phyloP scores from a whole-genome alignment of 2,329 filamentous ascomycete species.

The Davidsoniella neocaledoniae region DNA sequence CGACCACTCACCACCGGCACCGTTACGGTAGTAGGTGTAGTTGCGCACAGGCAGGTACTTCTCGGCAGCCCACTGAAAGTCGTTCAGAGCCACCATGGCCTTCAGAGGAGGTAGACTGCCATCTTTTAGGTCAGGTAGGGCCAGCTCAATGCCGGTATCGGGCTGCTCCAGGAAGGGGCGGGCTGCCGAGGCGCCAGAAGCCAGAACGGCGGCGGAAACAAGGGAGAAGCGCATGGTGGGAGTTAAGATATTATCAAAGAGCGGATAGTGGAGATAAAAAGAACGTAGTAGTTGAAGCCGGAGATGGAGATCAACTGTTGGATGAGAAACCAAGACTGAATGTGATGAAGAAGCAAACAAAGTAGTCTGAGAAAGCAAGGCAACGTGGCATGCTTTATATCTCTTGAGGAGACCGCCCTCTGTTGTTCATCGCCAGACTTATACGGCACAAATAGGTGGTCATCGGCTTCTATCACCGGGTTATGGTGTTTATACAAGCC shows the following conservation, averaged over 20 bases:
- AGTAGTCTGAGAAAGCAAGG: background rate
- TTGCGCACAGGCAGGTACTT: conserved; percentile 24
- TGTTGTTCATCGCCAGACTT: too few species aligned
- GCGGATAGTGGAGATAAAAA: background rate
- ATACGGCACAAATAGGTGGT: too few species aligned
- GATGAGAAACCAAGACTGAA: background rate
- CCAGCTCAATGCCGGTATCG: conserved; percentile 28
- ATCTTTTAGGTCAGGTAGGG: conserved; percentile 20
- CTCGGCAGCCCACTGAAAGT: conserved; percentile 33
- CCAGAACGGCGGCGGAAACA: conserved; percentile 17
- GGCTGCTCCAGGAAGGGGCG: conserved; percentile 29
- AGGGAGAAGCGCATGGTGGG: conserved; percentile 10
- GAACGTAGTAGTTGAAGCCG: background rate
- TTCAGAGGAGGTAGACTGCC: conserved; percentile 7
- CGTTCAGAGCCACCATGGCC: conserved; percentile 27
- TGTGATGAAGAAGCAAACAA: background rate
- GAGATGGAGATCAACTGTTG: conserved; percentile 1
- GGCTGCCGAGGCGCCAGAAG: conserved; percentile 24
- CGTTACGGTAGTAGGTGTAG: conserved; percentile 33
- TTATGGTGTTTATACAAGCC: too few species aligned
- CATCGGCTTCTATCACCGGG: too few species aligned
- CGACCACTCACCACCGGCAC: conserved; percentile 31
- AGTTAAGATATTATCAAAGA: background rate
- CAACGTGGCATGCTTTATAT: background rate
- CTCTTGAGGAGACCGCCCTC: too few species aligned